Conservation (phyloP, 192 early-diverging fungal species). For the Endogone sp. region DNA sequence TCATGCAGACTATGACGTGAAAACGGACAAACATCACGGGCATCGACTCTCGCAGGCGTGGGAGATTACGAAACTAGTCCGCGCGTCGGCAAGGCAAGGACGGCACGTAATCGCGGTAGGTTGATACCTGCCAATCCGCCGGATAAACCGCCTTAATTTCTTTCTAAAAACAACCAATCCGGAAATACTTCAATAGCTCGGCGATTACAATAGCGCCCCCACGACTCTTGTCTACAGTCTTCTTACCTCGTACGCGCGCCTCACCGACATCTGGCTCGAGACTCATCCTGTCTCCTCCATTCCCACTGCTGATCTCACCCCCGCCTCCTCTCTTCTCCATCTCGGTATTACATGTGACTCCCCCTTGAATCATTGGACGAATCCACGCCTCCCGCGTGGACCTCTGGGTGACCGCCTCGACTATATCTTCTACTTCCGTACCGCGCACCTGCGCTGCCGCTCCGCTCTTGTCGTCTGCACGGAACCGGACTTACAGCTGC, state of each 20-base stretch:
- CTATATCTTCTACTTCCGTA: conserved; percentile 45
- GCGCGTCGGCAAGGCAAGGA: conserved; percentile 36
- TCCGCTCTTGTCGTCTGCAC: neutral
- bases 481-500: neutral
- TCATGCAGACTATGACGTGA: conserved; percentile 48
- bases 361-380: conserved; percentile 48
- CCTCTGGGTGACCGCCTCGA: conserved; percentile 44
- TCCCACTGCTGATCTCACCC: too few species aligned
- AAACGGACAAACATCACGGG: conserved; percentile 39
- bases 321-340: conserved; percentile 31
- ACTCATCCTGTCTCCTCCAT: conserved; percentile 19
- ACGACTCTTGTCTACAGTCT: conserved; percentile 37
- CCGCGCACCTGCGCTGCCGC: conserved; percentile 12
- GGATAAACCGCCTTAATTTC: too few species aligned
- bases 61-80: conserved; percentile 42
- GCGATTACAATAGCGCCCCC: conserved; percentile 49
- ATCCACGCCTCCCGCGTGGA: conserved; percentile 27
- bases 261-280: conserved; percentile 48
- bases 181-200: too few species aligned
- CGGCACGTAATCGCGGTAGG: conserved; percentile 54
- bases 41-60: conserved; percentile 48
- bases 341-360: conserved; percentile 55
- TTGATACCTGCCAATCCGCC: neutral
- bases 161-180: too few species aligned
- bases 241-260: conserved; percentile 37